Evolutionary conservation across 495 filamentous ascomycete genomes (phyloP).

Genomic region (Xylaria flabelliformis): DNA sequence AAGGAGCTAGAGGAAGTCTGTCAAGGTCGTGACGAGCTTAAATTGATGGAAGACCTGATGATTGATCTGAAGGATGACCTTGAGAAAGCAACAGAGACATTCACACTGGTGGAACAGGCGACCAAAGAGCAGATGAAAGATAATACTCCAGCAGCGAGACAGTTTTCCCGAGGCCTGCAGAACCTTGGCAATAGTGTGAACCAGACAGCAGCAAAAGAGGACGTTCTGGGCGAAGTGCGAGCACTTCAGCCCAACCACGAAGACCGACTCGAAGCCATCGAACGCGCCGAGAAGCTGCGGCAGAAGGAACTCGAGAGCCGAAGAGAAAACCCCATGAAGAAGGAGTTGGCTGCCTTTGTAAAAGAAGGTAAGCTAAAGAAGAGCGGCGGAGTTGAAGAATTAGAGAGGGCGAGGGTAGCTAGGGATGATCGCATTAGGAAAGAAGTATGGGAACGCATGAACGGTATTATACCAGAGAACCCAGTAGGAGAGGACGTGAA

Average conservation of each 20-base stretch:
- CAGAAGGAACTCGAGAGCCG: conserved; percentile 86
- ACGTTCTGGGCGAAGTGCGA: conserved; percentile 89
- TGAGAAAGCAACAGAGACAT: conserved; percentile 90
- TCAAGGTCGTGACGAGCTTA: conserved; percentile 90
- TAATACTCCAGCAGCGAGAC: conserved; percentile 59
- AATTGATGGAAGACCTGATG: conserved; percentile 91
- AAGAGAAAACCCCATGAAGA: conserved; percentile 78
- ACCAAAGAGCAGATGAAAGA: conserved; percentile 93
- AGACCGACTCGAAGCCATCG: conserved; percentile 89
- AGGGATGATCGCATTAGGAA: conserved; percentile 88
- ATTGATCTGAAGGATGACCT: conserved; percentile 93
- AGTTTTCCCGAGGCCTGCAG: conserved; percentile 63
- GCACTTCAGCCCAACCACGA: conserved; percentile 96
- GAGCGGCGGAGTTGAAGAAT: conserved; percentile 91
- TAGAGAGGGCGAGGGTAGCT: conserved; percentile 79
- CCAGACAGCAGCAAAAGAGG: conserved; percentile 83
- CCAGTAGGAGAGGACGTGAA: conserved; percentile 35
- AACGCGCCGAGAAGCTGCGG: conserved; percentile 86
- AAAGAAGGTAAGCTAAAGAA: conserved; percentile 94
- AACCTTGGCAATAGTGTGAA: conserved; percentile 70
- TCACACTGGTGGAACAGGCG: conserved; percentile 92
- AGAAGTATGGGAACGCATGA: conserved; percentile 81
- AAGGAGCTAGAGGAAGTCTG: conserved; percentile 93
- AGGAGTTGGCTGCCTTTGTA: conserved; percentile 87
- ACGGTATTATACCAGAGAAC: conserved; percentile 49